These are phyloP conservation scores for Globisporangium carolinianum DNA, from an alignment of 352 stramenopile species.

Conservation along the genomic window DNA sequence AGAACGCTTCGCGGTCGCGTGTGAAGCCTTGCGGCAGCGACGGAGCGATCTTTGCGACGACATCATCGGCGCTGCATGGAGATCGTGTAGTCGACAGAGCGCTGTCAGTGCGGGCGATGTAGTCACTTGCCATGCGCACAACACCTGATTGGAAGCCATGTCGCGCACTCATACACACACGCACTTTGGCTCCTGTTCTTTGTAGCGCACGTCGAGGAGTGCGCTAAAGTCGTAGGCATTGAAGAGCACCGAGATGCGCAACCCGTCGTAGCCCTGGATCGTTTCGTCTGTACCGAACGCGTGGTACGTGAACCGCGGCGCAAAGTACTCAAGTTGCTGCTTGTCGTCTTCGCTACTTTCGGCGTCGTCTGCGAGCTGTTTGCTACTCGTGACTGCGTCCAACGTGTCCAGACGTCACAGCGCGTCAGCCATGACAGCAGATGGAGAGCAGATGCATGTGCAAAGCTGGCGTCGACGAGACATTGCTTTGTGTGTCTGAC, in stretches of 20 bases:
- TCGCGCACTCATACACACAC: neutral
- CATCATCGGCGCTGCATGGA: constrained; percentile 30
- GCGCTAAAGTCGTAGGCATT: constrained; percentile 60
- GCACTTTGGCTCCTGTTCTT: constrained; percentile 41
- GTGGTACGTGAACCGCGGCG: constrained; percentile 77
- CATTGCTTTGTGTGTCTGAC: too few relatives aligned
- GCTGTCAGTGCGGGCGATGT: neutral
- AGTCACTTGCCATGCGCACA: too few relatives aligned
- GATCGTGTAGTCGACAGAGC: too few relatives aligned
- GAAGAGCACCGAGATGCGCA: constrained; percentile 52
- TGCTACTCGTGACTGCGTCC: constrained; percentile 26
- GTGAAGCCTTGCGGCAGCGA: constrained; percentile 41
- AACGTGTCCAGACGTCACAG: neutral
- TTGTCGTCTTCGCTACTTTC: constrained; percentile 15
- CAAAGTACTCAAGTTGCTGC: constrained; percentile 38
- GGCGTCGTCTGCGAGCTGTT: constrained; percentile 15
- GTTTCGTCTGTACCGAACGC: constrained; percentile 67
- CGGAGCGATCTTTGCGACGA: constrained; percentile 36
- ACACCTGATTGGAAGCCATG: neutral
- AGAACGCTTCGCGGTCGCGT: constrained; percentile 34
- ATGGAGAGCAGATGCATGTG: too few relatives aligned
- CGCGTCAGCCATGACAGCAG: too few relatives aligned
- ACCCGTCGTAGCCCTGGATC: constrained; percentile 55
- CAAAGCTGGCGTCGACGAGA: too few relatives aligned
- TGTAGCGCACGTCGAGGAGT: constrained; percentile 45